A percentile compares a stretch with the other conserved stretches of the same genome.
Conservation (phyloP, 257 asterid species). For the Solanum medicagineum region DNA sequence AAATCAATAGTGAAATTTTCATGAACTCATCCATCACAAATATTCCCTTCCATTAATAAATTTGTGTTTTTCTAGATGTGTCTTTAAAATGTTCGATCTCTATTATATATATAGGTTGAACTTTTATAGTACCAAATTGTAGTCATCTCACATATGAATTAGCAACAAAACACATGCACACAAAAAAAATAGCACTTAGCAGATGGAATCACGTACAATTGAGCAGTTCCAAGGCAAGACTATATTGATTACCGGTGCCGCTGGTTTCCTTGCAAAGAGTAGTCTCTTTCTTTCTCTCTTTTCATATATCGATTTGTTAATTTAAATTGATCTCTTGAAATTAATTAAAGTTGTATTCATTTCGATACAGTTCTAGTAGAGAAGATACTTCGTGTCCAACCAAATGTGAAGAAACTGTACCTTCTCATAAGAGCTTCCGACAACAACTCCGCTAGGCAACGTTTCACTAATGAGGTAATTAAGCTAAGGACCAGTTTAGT, state of each 20-base stretch:
- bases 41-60: too few relatives aligned
- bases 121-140: background rate
- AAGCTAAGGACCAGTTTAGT: background rate
- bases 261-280: background rate
- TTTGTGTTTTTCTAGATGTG: too few relatives aligned
- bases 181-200: background rate
- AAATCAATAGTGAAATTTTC: background rate
- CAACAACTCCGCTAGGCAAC: constrained; percentile 2
- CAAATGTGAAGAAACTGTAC: constrained; percentile 28
- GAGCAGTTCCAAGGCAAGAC: background rate
- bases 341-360: background rate
- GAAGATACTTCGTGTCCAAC: constrained; percentile 41
- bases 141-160: background rate
- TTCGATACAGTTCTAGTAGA: constrained; percentile 19
- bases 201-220: background rate
- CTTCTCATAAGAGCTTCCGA: constrained; percentile 18
- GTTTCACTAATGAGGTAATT: constrained; percentile 34
- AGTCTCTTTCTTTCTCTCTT: background rate
- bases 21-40: background rate
- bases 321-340: background rate
- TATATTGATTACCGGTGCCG: background rate
- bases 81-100: too few relatives aligned
- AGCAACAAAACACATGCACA: background rate
- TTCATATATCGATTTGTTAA: background rate
- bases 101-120: background rate